A percentile compares a stretch with the other conserved stretches of the same genome.
Evolutionary conservation across 2,329 filamentous ascomycete species (phyloP).

Genomic region (Phialocephala subalpina): DNA sequence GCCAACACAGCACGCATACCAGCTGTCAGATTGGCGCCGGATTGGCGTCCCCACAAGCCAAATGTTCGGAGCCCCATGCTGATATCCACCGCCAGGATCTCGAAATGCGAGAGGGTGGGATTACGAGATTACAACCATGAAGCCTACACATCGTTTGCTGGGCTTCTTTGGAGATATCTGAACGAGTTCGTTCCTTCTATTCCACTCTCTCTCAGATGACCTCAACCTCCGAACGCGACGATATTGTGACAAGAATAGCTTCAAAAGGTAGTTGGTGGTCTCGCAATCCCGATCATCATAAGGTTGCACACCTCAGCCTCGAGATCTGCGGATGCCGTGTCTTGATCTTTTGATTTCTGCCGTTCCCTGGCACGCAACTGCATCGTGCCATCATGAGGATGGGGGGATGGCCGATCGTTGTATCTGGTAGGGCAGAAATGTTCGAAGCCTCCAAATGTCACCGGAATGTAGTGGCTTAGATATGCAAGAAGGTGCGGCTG

Average conservation of each 20-base stretch:
- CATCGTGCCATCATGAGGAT: neutral
- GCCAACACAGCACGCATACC: neutral
- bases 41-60: neutral
- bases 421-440: constrained; percentile 1
- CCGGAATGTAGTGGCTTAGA: constrained; percentile 1
- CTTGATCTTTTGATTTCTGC: neutral
- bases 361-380: neutral
- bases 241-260: neutral
- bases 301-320: neutral
- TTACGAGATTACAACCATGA: neutral
- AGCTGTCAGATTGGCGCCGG: neutral
- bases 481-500: constrained; percentile 1
- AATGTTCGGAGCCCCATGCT: neutral
- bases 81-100: neutral
- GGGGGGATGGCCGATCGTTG: neutral
- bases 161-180: neutral
- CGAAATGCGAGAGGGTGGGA: neutral
- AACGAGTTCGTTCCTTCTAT: neutral
- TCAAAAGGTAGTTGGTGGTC: neutral
- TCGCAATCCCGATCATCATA: neutral
- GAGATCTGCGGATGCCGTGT: neutral
- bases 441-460: neutral
- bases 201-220: neutral
- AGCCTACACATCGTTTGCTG: neutral
- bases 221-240: neutral